Base-by-base conservation (phyloP, 345 rosid genomes). In the Dovyalis caffra region DNA sequence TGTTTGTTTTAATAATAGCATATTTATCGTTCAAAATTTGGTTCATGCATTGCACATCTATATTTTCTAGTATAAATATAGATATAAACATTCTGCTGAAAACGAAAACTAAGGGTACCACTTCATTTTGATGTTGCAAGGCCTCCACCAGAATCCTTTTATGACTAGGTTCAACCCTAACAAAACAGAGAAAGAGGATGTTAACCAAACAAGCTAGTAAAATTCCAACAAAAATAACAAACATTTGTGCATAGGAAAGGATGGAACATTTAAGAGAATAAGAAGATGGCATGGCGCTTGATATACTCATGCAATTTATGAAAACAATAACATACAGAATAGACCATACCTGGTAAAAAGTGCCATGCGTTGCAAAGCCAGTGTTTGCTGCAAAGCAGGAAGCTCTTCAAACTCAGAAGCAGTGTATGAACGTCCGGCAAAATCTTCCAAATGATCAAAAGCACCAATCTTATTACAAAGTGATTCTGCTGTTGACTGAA, bases 81-180 rank as follows among this genome's bases (percentile, higher is more conserved):
- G 34, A 18, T 26, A 40, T 15, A 62, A 68, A 45, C 20, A 69
- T 63, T 57, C 40, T 45, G 57, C 49, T 66, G 61, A 14, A 51
- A 66, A 25, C 34, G 64, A 61, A 23, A 49, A 21, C 43, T 63
- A 80, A 65, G 74, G 71, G 51, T 91, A 93, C 99, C 93, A 95
- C 97, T 93, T 95, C 99, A 79, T 95, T 95, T 85, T 95, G 98
- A 84, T 87, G 90, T 80, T 88, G 98, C 45, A 95, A 83, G 78
- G 97, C 96, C 85, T 95, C 99, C 79, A 95, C 99, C 72, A 95
- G 96, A 97, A 93, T 93, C 84, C 93, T 91, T 82, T 95, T 95
- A 76, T 95, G 99, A 76, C 93, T 86, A 80, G 99, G 99, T 81
- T 95, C 98, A 74, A 95, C 99, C 92, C 99, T 95, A 77, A 45